A percentile compares a stretch with the other conserved stretches of the same genome.
phyloP scores from a whole-genome alignment of 2,329 filamentous ascomycete species.

The Epichloe aotearoae region DNA sequence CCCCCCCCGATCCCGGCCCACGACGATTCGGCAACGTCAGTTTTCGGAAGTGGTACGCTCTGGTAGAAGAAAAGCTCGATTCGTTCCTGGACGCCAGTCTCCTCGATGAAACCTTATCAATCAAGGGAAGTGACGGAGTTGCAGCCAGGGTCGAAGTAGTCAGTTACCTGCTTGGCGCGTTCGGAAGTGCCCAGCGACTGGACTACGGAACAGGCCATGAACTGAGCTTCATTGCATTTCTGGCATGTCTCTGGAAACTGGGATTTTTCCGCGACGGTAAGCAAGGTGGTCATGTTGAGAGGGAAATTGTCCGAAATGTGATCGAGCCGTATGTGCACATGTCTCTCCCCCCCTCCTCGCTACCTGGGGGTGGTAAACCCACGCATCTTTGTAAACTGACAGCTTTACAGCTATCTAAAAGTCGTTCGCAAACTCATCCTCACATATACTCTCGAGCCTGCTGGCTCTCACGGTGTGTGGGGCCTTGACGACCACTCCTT shows the following conservation, averaged over 20 bases:
- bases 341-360: background rate
- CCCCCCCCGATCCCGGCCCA: conserved; percentile 63
- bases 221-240: conserved; percentile 83
- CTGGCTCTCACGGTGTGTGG: conserved; percentile 95
- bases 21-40: conserved; percentile 85
- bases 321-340: conserved; percentile 55
- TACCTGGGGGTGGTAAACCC: no score
- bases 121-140: conserved; percentile 16
- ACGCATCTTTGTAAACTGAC: background rate
- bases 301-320: conserved; percentile 67
- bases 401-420: conserved; percentile 48
- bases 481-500: conserved; percentile 97
- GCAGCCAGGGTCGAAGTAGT: conserved; percentile 54
- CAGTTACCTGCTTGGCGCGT: conserved; percentile 70
- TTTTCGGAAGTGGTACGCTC: conserved; percentile 70
- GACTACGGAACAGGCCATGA: conserved; percentile 97
- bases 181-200: conserved; percentile 76
- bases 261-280: conserved; percentile 54
- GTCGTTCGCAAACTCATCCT: conserved; percentile 74
- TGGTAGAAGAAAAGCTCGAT: conserved; percentile 48
- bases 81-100: conserved; percentile 16
- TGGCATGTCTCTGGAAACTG: conserved; percentile 85
- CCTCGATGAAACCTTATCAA: conserved; percentile 17
- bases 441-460: conserved; percentile 86
- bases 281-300: conserved; percentile 47